A percentile compares a stretch with the other conserved stretches of the same genome.
Conservation (phyloP, 1,284 basidiomycete species). For the Marasmius fiardii region DNA sequence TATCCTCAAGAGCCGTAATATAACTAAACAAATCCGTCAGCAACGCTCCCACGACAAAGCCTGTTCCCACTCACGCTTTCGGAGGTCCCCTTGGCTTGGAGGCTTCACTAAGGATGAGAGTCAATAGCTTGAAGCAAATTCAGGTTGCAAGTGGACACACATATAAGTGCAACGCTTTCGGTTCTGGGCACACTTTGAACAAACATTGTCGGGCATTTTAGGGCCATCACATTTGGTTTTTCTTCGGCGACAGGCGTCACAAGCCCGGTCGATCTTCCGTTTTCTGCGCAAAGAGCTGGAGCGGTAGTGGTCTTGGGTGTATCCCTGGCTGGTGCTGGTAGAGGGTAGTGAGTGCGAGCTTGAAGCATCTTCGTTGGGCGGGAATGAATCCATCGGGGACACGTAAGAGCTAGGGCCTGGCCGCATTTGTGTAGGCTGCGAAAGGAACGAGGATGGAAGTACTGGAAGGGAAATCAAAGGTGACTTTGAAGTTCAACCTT, state of each 20-base stretch:
- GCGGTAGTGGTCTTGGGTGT: neutral
- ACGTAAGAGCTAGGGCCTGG: neutral
- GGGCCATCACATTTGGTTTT: constrained; percentile 74
- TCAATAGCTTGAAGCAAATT: constrained; percentile 5
- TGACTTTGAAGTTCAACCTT: no score
- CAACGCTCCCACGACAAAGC: constrained; percentile 4
- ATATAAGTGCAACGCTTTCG: constrained; percentile 61
- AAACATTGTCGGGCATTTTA: constrained; percentile 53
- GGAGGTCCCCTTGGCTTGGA: constrained; percentile 83
- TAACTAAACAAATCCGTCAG: constrained; percentile 44
- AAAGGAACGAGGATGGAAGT: neutral
- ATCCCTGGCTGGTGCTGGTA: neutral
- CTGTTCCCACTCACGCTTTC: constrained; percentile 62
- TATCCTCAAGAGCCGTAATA: constrained; percentile 74
- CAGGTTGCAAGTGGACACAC: constrained; percentile 35
- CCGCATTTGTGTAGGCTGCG: neutral
- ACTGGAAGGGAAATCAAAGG: no score
- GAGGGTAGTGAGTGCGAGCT: neutral
- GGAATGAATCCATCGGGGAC: neutral
- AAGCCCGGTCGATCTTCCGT: constrained; percentile 65
- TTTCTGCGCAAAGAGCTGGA: constrained; percentile 31
- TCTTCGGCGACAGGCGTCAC: constrained; percentile 63
- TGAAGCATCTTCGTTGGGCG: neutral
- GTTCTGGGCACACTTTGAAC: constrained; percentile 36
- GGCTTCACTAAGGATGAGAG: constrained; percentile 46